A percentile compares a stretch with the other conserved stretches of the same genome.
phyloP scores from a whole-genome alignment of 768 basidiomycete genomes.

The Gyrodon lividus region DNA sequence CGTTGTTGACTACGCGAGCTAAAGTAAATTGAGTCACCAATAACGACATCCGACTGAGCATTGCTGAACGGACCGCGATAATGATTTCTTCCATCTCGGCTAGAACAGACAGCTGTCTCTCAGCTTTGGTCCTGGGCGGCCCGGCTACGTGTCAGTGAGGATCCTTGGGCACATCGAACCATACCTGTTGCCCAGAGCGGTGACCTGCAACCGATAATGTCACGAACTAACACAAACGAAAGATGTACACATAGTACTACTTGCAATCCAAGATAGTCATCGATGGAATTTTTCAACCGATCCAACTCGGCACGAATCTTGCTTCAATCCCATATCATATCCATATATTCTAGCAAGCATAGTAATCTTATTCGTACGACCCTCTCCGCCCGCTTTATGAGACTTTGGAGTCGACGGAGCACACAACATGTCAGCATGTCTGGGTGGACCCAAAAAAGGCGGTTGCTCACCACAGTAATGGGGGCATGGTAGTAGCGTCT shows the following conservation, averaged over 20 bases:
- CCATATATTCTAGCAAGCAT: background rate
- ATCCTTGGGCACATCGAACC: background rate
- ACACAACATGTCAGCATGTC: background rate
- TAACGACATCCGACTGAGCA: background rate
- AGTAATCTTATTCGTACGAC: background rate
- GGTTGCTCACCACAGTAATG: background rate
- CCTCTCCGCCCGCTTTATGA: background rate
- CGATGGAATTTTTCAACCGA: background rate
- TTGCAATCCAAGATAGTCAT: background rate
- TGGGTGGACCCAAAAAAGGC: background rate
- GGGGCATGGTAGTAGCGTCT: background rate
- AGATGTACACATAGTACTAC: background rate
- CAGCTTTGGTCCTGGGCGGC: background rate
- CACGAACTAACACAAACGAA: background rate
- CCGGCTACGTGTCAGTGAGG: background rate
- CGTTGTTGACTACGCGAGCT: background rate
- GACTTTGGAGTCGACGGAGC: background rate
- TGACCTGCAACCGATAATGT: background rate
- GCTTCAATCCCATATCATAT: background rate
- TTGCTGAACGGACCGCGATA: background rate
- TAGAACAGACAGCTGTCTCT: background rate
- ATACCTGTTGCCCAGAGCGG: background rate
- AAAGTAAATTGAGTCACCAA: background rate
- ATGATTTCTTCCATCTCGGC: background rate
- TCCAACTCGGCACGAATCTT: background rate